Percentiles rank a stretch among this genome's conserved stretches.
Evolutionary conservation across 495 filamentous ascomycete genomes (phyloP).

Genomic region (Delitschia confertaspora): DNA sequence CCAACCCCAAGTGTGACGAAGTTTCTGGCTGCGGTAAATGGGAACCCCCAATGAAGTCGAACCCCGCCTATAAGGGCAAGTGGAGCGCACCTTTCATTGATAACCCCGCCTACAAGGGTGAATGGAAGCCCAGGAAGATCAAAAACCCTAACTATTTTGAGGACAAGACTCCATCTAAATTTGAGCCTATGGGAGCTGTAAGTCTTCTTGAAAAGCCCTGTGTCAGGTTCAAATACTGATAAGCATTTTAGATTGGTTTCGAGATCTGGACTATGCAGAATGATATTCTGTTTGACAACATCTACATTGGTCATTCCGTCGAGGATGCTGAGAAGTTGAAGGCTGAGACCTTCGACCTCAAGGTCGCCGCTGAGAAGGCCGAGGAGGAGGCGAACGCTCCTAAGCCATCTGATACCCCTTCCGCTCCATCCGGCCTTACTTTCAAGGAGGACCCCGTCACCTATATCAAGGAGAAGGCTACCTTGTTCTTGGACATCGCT

Average conservation of each 20-base stretch:
- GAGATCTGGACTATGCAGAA: constrained; percentile 99
- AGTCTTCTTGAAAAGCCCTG: constrained; percentile 35
- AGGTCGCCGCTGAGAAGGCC: constrained; percentile 74
- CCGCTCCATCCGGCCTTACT: constrained; percentile 62
- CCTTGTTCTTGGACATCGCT: constrained; percentile 76
- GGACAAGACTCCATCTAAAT: constrained; percentile 92
- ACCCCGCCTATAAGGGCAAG: constrained; percentile 98
- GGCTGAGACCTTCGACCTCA: constrained; percentile 86
- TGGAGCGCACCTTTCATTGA: constrained; percentile 91
- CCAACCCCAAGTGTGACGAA: constrained; percentile 93
- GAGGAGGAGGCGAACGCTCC: constrained; percentile 78
- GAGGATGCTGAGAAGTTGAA: constrained; percentile 88
- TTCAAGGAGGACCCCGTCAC: constrained; percentile 88
- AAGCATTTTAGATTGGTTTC: constrained; percentile 65
- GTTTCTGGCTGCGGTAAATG: constrained; percentile 91
- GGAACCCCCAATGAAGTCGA: constrained; percentile 85
- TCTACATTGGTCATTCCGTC: constrained; percentile 97
- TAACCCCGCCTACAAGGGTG: constrained; percentile 97
- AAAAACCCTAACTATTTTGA: constrained; percentile 95
- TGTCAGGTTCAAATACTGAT: constrained; percentile 10
- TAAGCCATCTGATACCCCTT: constrained; percentile 55
- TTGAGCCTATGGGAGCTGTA: constrained; percentile 96
- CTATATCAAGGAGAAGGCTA: constrained; percentile 86
- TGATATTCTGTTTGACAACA: constrained; percentile 98
- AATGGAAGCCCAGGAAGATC: constrained; percentile 92